phyloP scores from a whole-genome alignment of 345 rosid species.

The Citrus maxima region DNA sequence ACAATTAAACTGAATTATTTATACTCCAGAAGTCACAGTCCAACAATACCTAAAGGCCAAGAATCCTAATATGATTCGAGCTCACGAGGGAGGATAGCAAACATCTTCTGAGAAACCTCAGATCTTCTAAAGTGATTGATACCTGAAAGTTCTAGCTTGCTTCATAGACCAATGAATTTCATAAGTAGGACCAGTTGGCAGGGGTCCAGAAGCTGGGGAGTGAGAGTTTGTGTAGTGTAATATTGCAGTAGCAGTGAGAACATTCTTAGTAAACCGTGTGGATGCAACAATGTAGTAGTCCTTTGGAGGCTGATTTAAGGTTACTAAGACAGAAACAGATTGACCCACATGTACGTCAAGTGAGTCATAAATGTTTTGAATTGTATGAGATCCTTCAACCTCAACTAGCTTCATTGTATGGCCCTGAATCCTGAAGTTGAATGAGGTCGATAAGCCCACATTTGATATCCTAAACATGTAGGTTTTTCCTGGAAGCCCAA shows the following conservation, averaged over 20 bases:
- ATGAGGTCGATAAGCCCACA: conserved; percentile 61
- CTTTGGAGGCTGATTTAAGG: conserved; percentile 67
- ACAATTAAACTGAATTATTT: not conserved
- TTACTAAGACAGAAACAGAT: conserved; percentile 70
- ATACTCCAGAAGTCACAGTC: not conserved
- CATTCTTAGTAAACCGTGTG: conserved; percentile 44
- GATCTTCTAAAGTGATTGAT: conserved; percentile 2
- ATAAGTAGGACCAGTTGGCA: conserved; percentile 50
- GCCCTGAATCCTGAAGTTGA: conserved; percentile 87
- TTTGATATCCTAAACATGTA: conserved; percentile 88
- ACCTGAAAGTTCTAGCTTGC: conserved; percentile 87
- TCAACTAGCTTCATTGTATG: conserved; percentile 77
- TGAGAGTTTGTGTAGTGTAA: conserved; percentile 68
- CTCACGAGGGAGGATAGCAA: not conserved
- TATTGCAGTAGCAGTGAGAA: conserved; percentile 49
- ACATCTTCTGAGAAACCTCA: not conserved
- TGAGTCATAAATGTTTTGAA: conserved; percentile 73
- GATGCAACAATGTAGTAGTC: conserved; percentile 84
- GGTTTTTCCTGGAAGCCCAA: conserved; percentile 56
- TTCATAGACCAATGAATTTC: conserved; percentile 67
- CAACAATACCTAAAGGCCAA: not conserved
- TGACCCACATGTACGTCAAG: conserved; percentile 91
- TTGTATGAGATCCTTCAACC: conserved; percentile 84
- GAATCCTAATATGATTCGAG: not conserved
- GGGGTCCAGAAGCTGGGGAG: conserved; percentile 59